Evolutionary conservation across 2,329 filamentous ascomycete genomes (phyloP), one percentile per base, ranked within the genome.

Genomic region (Cladosporium sp.): DNA sequence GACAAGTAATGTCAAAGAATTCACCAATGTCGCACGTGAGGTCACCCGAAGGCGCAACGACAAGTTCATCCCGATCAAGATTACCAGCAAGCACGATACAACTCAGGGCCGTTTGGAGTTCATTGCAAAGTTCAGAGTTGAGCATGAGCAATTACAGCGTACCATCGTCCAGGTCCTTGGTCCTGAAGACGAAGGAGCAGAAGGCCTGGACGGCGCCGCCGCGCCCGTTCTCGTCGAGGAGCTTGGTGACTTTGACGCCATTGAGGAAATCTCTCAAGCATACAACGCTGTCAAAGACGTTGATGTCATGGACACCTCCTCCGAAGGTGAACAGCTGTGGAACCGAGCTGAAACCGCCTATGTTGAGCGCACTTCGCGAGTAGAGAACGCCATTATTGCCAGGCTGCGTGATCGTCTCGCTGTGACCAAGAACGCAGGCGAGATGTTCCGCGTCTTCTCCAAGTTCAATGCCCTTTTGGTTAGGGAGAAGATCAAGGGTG

Each of bases 401-500:
- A 87, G 93, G 63, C 84, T 99, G 35, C 87, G 95, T 73, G 95
- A 99, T 79, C 91, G 95, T 66, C 85, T 99, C 65, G 95, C 93
- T 16, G 97, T 93, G 7, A 94, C 95, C 14, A 97, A 96, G 83
- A 97, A 93, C 68, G 95, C 95, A 49, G 98, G 96, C 76, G 96
- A 99, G 80, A 99, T 99, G 95, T 99, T 99, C 78, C 91, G 96
- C 64, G 95, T 99, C 68, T 99, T 99, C 78, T 98, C 95, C 62
- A 98, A 98, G 77, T 99, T 99, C 86, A 99, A 99, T 76, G 95
- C 95, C 1, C 88, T 99, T 33, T 96, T 99, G 72, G 94, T 99
- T 65, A 89, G 95, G 67, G 95, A 95, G n/a, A 99, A 99, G 84
- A 98, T 99, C 80, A 90, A 95, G 70, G 93, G 96, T 71, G 96